Percentiles rank a stretch among this genome's conserved stretches.
These are phyloP conservation scores for Penicillium antarcticum DNA, from an alignment of 495 filamentous ascomycete species.

Conservation along the genomic window DNA sequence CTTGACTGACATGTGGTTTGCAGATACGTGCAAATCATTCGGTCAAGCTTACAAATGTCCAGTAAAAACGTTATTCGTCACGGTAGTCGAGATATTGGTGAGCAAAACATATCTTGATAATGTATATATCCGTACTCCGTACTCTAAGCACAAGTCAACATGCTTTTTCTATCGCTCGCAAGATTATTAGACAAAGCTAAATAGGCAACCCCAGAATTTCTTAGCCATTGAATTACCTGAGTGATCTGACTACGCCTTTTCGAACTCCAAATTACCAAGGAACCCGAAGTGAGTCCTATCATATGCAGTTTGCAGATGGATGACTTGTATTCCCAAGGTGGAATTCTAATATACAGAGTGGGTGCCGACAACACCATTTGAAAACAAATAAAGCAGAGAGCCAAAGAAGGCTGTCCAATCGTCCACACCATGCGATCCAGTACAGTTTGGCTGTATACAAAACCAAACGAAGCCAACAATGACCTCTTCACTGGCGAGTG, in stretches of 20 bases:
- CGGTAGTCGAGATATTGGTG: too few species aligned
- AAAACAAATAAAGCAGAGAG: neutral
- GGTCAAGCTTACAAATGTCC: too few species aligned
- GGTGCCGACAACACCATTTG: conserved; percentile 5
- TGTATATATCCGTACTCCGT: too few species aligned
- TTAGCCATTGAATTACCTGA: too few species aligned
- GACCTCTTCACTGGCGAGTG: neutral
- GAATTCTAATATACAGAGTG: conserved; percentile 23
- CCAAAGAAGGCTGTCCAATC: neutral
- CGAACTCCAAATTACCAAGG: neutral
- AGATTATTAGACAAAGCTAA: too few species aligned
- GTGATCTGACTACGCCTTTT: neutral
- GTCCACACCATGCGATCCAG: conserved; percentile 2
- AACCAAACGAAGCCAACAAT: neutral
- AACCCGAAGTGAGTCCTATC: neutral
- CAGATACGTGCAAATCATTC: too few species aligned
- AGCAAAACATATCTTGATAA: too few species aligned
- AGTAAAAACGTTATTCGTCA: too few species aligned
- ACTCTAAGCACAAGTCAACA: too few species aligned
- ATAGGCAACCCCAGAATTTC: too few species aligned
- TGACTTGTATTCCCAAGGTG: neutral
- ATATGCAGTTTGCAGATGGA: neutral
- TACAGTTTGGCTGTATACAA: neutral
- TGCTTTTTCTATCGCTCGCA: too few species aligned
- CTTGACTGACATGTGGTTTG: too few species aligned